These are phyloP conservation scores for Curvularia sp. DNA, from an alignment of 2,329 filamentous ascomycete species.

Conservation along the genomic window DNA sequence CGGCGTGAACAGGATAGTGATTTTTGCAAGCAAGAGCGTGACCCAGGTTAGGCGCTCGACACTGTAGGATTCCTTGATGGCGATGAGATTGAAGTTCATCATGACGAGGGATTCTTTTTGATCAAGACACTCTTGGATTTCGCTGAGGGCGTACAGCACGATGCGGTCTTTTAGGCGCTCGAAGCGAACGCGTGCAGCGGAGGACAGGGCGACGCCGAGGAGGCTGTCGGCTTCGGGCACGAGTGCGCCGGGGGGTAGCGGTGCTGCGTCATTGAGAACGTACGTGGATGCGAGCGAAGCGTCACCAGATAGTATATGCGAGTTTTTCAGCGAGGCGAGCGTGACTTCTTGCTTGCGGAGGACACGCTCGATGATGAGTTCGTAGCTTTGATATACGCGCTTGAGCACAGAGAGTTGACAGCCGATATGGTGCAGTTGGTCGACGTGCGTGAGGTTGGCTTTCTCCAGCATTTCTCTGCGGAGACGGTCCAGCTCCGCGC, in stretches of 20 bases:
- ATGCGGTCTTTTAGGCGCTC: conserved; percentile 66
- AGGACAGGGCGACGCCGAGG: conserved; percentile 55
- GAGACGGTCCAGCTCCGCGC: conserved; percentile 57
- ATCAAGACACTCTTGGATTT: conserved; percentile 68
- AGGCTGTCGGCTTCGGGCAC: conserved; percentile 49
- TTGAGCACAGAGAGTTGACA: conserved; percentile 66
- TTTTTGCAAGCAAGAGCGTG: conserved; percentile 75
- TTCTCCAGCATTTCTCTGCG: conserved; percentile 63
- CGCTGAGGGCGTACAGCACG: conserved; percentile 66
- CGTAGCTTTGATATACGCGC: conserved; percentile 67
- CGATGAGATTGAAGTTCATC: conserved; percentile 79
- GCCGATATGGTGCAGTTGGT: conserved; percentile 65
- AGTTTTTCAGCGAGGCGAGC: conserved; percentile 54
- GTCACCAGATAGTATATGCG: conserved; percentile 46
- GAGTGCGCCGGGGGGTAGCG: conserved; percentile 22
- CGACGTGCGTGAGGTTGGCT: conserved; percentile 55
- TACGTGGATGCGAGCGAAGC: conserved; percentile 41
- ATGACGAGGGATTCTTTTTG: conserved; percentile 75
- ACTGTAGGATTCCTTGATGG: conserved; percentile 75
- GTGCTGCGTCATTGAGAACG: conserved; percentile 15
- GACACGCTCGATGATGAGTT: conserved; percentile 66
- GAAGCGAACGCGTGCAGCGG: conserved; percentile 64
- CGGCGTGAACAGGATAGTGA: conserved; percentile 77
- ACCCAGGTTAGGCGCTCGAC: conserved; percentile 75
- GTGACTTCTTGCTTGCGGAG: conserved; percentile 56